These are phyloP conservation scores for Saprolegnia diclina DNA, from an alignment of 352 stramenopile species.

Conservation along the genomic window DNA sequence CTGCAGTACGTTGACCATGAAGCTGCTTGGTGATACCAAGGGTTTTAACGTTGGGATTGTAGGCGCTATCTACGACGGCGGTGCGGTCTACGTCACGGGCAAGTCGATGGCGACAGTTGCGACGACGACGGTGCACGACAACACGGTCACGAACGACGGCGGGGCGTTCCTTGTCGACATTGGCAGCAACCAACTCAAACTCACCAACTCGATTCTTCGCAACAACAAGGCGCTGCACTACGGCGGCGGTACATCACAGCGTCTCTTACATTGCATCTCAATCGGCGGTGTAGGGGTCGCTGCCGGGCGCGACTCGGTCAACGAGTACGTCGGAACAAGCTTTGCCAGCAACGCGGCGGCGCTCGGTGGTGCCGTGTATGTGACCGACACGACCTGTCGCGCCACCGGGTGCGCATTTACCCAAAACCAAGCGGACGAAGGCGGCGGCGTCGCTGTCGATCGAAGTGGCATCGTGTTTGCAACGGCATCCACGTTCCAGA, in stretches of 20 bases:
- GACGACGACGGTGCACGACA: neutral
- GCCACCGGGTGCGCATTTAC: neutral
- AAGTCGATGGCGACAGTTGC: slow-evolving; percentile 6
- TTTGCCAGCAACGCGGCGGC: neutral
- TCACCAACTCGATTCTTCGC: neutral
- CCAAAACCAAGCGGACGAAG: neutral
- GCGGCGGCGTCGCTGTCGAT: slow-evolving; percentile 15
- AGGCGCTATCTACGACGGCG: slow-evolving; percentile 19
- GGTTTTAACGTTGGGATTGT: neutral
- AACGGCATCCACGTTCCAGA: neutral
- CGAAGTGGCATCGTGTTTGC: neutral
- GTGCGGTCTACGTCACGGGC: neutral
- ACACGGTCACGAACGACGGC: slow-evolving; percentile 16
- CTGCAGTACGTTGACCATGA: slow-evolving; percentile 1
- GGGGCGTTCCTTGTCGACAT: neutral
- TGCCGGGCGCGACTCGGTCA: slow-evolving; percentile 8
- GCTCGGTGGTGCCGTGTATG: slow-evolving; percentile 8
- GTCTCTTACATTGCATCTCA: neutral
- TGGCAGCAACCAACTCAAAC: neutral
- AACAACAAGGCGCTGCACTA: slow-evolving; percentile 18
- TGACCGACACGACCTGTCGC: slow-evolving; percentile 1
- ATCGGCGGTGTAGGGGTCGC: neutral
- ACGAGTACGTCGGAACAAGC: neutral
- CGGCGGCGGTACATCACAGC: slow-evolving; percentile 6
- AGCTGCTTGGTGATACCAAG: neutral